Evolutionary conservation across 1,284 basidiomycete genomes (phyloP), one percentile per base, ranked within the genome.

Genomic region (Erythrobasidium hasegawianum): DNA sequence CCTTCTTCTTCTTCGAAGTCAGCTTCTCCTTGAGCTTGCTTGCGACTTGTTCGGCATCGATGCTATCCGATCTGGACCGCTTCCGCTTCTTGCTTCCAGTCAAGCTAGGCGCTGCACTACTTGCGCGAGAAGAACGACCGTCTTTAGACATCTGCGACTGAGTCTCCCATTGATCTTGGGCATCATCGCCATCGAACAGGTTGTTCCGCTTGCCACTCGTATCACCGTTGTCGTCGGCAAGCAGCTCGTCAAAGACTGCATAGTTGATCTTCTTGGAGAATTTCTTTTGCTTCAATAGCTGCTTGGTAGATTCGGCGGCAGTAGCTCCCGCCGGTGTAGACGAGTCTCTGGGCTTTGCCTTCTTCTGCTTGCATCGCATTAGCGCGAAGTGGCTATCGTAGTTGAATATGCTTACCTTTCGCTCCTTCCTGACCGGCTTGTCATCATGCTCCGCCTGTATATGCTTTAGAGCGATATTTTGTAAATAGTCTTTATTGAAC

Each of bases 261-360:
- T 93, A 93, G 75, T 93, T 93, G 77, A 93, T 92, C 58, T 89
- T 84, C 73, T 89, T 89, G 78, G 87, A 90, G 77, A 90, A 90
- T 59, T 77, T 77, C 76, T 85, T 89, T 77, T 89, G 88, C 80
- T 87, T 87, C 72, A 92, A 80, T 40, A 93, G 81, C 65, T 86
- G 87, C 24, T 83, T 83, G 38, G 90, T 88, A 2, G 89, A 86
- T 72, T 92, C 90, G 2, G 87, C 88, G 0, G 87, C 84, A 1
- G 88, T 89, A 52, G 80, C 84, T 16, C 86, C 88, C 53, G 56
- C 40, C 20, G 69, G 84, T 3, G 84, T 87, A 0, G 85, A 82
- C 14, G 86, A 83, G 68, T 91, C 89, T 41, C 87, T 82, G 18
- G 88, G 87, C 73, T 68, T 62, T 11, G 86, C 87, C 69, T 80